Evolutionary conservation across 805 yeast species (phyloP), one percentile per base, ranked within the genome.

Genomic region (Wickerhamomyces subpelliculosus): DNA sequence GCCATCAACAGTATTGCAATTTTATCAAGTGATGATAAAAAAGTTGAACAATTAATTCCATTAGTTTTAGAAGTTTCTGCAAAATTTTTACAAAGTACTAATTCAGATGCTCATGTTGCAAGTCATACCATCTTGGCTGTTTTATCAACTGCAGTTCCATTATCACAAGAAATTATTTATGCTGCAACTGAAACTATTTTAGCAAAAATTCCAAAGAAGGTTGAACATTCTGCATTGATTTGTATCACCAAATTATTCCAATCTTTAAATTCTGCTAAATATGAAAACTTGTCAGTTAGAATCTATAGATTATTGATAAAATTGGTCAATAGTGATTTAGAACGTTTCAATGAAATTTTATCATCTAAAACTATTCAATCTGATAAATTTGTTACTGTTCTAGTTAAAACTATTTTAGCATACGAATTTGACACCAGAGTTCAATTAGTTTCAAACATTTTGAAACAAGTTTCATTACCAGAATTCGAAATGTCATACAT

Each of bases 71-170:
- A 79, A 52, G 62, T 71, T 2, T 64, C 78, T 13, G 84, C 83
- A 16, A 65, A 68, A 39, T 60, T 84, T 28, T 60, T 82, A 43
- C 61, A 63, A 2, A 64, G 76, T 7, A 41, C 61, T 11, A 62
- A 61, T 39, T 61, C 66, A 8, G 94, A 86, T 51, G 70, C 80
- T 36, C 93, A 84, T 57, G 71, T 86, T 42, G 81, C 96, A 16
- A 87, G 90, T 2, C 90, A 85, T 57, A 84, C 95, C 34, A 67
- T 88, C 12, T 56, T 90, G 19, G 75, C 90, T 0, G 96, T 90
- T 3, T 64, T 89, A 36, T 73, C 83, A 6, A 70, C 90, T 4
- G 81, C 90, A 33, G 70, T 80, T 35, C 82, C 86, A 7, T 67
- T 93, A 29, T 66, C 75, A 7, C 66, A 60, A 46, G 65, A 70